Evolutionary conservation across 2,329 filamentous ascomycete species (phyloP).

Genomic region (Arthrobotrys sphaeroides): DNA sequence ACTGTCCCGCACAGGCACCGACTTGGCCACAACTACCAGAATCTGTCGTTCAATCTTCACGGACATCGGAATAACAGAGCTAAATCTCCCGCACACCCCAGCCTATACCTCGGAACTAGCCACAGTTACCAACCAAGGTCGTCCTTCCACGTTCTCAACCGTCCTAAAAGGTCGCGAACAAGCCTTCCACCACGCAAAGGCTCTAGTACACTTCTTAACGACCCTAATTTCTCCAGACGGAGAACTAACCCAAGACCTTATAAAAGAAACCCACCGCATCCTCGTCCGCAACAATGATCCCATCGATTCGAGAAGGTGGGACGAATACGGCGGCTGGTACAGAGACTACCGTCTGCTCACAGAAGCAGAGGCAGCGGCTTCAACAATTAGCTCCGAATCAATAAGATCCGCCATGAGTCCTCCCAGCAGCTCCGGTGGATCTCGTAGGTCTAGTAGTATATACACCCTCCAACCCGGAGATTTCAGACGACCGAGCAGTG

Average conservation of each 20-base stretch:
- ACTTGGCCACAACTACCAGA: slow-evolving; percentile 4
- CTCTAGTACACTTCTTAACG: slow-evolving; percentile 21
- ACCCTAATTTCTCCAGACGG: neutral
- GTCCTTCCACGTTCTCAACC: neutral
- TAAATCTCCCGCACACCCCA: slow-evolving; percentile 35
- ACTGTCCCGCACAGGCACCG: slow-evolving; percentile 28
- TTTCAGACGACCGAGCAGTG: neutral
- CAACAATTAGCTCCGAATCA: neutral
- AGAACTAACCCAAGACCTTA: slow-evolving; percentile 36
- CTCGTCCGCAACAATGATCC: slow-evolving; percentile 20
- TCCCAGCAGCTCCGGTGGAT: neutral
- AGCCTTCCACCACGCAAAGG: slow-evolving; percentile 17
- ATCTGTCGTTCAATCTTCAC: slow-evolving; percentile 38
- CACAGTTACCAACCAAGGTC: slow-evolving; percentile 3
- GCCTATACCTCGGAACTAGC: slow-evolving; percentile 17
- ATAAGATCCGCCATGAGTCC: neutral
- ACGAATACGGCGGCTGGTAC: slow-evolving; percentile 40
- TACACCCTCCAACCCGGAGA: neutral
- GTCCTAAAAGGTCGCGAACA: slow-evolving; percentile 13
- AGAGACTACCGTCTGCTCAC: slow-evolving; percentile 28
- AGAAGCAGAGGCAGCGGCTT: neutral
- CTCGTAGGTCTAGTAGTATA: neutral
- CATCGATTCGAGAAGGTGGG: slow-evolving; percentile 22
- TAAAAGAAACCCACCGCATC: slow-evolving; percentile 38
- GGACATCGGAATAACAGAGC: slow-evolving; percentile 6